phyloP scores from a whole-genome alignment of 176 grass and related monocot species.

The Lolium rigidum region DNA sequence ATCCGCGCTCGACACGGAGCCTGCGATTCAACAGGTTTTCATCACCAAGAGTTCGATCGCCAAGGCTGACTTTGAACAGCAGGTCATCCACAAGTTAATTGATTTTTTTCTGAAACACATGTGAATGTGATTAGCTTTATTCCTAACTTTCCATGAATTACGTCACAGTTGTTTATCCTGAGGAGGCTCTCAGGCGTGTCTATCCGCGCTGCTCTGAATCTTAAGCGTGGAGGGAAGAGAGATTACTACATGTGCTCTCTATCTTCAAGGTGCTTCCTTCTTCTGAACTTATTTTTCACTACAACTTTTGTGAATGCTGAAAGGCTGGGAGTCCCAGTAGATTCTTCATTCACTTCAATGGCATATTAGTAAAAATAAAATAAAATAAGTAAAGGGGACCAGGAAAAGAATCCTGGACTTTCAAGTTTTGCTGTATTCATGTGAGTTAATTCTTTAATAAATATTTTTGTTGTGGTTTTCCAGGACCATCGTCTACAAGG shows the following conservation, averaged over 20 bases:
- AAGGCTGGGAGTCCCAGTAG: neutral
- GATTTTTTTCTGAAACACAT: slow-evolving; percentile 15
- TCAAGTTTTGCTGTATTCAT: neutral
- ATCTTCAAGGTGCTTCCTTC: slow-evolving; percentile 79
- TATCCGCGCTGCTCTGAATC: slow-evolving; percentile 65
- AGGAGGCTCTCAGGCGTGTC: slow-evolving; percentile 79
- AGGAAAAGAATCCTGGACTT: neutral
- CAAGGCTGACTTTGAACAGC: slow-evolving; percentile 73
- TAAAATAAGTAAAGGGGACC: neutral
- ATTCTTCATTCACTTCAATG: neutral
- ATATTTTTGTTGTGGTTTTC: slow-evolving; percentile 42
- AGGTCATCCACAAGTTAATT: slow-evolving; percentile 52
- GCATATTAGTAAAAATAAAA: neutral
- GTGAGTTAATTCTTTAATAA: slow-evolving; percentile 32
- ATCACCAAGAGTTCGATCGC: slow-evolving; percentile 73
- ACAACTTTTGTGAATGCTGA: slow-evolving; percentile 3
- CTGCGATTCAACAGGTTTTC: slow-evolving; percentile 85
- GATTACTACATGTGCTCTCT: slow-evolving; percentile 99
- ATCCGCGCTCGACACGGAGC: slow-evolving; percentile 79
- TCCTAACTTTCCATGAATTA: slow-evolving; percentile 30
- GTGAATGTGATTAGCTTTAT: slow-evolving; percentile 15
- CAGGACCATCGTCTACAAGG: slow-evolving; percentile 97
- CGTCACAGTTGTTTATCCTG: slow-evolving; percentile 76
- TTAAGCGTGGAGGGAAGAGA: slow-evolving; percentile 63
- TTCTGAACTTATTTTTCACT: slow-evolving; percentile 22